Evolutionary conservation across 192 early-diverging fungal species (phyloP), one percentile per base, ranked within the genome.

Genomic region (Gigaspora rosea): DNA sequence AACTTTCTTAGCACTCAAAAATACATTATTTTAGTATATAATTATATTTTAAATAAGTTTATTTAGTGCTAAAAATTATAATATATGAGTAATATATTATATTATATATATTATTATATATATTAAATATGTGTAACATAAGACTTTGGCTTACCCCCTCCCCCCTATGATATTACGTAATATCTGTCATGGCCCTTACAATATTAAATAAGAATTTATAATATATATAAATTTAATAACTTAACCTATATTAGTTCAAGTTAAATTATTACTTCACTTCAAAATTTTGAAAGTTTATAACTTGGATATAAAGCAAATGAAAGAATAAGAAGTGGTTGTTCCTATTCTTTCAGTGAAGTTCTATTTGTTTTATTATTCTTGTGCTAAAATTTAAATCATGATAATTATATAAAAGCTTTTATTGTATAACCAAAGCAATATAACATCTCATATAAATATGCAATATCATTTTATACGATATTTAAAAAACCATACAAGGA

Each of bases 381-480:
- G 16, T 7, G 12, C 32, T 35, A 71, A 71, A 56, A 12, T 46
- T 13, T 16, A 5, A n/a, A 65, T 65, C 20, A 48, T 56, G 32
- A 71, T 56, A 20, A 50, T 52, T 32, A 54, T 49, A 8, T 4
- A 50, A 70, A 52, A 70, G 27, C n/a, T 32, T 71, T 27, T 0
- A 52, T 52, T 22, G 52, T 50, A 56, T 71, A 71, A 22, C 22
- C 27, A 22, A 71, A 71, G 27, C 50, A 54, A 52, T 71, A 22
- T 4, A 71, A 10, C 10, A 71, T 50, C 52, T 71, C 49, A 71
- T 54, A 52, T 33, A 71, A 32, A 0, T 2, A 6, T n/a, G 13
- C 50, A 22, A 20, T 51, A 70, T 70, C 32, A 11, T 54, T 52
- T 35, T 70, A 35, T 27, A 70, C 50, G 4, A 32, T 32, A 70